These are phyloP conservation scores for Podila epigama DNA, from an alignment of 192 early-diverging fungal species.

Conservation along the genomic window DNA sequence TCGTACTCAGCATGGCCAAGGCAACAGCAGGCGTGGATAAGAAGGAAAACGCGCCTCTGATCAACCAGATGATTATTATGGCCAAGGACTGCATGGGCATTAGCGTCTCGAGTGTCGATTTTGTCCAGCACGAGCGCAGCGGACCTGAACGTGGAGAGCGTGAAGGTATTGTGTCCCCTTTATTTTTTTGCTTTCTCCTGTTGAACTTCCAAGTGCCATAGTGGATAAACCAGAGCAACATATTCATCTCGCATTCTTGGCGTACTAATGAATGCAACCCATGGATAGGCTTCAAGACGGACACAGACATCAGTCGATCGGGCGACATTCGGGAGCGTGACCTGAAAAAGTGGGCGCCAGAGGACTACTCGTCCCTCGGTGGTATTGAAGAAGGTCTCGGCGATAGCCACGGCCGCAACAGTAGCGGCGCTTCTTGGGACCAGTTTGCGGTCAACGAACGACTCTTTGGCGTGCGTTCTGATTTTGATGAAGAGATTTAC, in stretches of 20 bases:
- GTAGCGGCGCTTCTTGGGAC: constrained; percentile 77
- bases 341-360: constrained; percentile 87
- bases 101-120: constrained; percentile 58
- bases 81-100: constrained; percentile 74
- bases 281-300: constrained; percentile 80
- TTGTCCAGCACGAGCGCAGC: constrained; percentile 50
- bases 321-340: constrained; percentile 76
- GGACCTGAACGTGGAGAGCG: constrained; percentile 57
- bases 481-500: constrained; percentile 97
- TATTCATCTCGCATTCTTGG: not conserved
- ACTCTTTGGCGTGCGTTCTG: constrained; percentile 94
- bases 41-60: constrained; percentile 51
- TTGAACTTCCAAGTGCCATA: not conserved
- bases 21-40: constrained; percentile 46
- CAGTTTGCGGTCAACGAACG: constrained; percentile 95
- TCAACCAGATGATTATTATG: constrained; percentile 61
- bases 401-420: constrained; percentile 8
- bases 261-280: not conserved
- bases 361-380: constrained; percentile 54
- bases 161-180: constrained; percentile 50
- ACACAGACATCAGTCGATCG: constrained; percentile 84
- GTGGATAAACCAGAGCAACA: too few species aligned
- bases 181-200: not conserved
- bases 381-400: constrained; percentile 51
- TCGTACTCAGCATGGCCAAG: constrained; percentile 68